phyloP scores from a whole-genome alignment of 352 stramenopile genomes.

The Phytophthora fragariaefolia region DNA sequence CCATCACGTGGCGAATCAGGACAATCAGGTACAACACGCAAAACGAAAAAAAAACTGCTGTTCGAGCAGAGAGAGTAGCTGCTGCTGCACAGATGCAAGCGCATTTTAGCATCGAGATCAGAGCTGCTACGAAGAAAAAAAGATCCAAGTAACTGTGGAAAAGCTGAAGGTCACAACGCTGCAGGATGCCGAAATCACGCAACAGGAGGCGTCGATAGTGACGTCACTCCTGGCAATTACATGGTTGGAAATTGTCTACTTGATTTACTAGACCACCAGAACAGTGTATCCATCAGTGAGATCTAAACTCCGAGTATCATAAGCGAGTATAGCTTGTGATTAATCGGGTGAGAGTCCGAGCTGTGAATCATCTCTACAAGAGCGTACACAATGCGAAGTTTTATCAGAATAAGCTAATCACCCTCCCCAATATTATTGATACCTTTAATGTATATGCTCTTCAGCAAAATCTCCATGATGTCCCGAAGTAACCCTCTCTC shows the following conservation, averaged over 20 bases:
- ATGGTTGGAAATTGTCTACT: constrained; percentile 3
- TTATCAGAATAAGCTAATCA: constrained; percentile 12
- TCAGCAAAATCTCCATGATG: neutral
- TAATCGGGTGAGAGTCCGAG: constrained; percentile 1
- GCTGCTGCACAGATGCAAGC: neutral
- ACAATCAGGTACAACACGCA: neutral
- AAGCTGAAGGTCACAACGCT: constrained; percentile 4
- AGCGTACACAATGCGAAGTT: constrained; percentile 24
- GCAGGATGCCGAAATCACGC: constrained; percentile 8
- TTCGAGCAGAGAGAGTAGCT: neutral
- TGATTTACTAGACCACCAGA: neutral
- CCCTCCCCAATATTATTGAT: constrained; percentile 2
- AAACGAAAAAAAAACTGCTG: neutral
- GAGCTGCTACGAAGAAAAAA: neutral
- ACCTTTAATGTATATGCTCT: constrained; percentile 6
- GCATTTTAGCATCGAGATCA: neutral
- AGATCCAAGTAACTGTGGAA: constrained; percentile 1
- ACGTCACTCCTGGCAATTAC: constrained; percentile 5
- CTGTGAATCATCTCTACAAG: constrained; percentile 17
- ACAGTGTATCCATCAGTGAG: neutral
- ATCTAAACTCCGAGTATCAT: constrained; percentile 6
- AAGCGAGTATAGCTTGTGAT: constrained; percentile 11
- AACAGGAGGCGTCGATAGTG: neutral
- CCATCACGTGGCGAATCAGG: constrained; percentile 1
- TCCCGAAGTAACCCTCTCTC: constrained; percentile 7